Evolutionary conservation across 176 grass and related monocot genomes (phyloP).

Genomic region (Oryza nivara): DNA sequence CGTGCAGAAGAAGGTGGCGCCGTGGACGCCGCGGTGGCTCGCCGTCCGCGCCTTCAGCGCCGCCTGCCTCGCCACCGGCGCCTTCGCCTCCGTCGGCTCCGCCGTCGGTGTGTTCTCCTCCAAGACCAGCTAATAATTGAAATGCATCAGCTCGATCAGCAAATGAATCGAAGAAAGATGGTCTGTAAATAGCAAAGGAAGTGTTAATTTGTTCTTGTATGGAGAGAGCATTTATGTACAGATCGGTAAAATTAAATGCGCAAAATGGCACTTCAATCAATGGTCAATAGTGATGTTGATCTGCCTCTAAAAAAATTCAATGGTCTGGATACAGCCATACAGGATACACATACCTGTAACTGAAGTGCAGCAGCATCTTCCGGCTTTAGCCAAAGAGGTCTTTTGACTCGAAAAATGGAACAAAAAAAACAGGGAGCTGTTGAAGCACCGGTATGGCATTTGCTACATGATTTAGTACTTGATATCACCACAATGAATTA

Average conservation of each 20-base stretch:
- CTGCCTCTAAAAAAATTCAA: too few species aligned
- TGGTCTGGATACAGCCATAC: not conserved
- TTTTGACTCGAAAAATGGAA: not conserved
- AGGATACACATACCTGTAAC: not conserved
- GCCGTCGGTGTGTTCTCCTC: slow-evolving; percentile 60
- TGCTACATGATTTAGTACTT: not conserved
- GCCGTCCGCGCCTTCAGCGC: slow-evolving; percentile 52
- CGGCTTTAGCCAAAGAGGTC: not conserved
- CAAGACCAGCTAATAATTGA: slow-evolving; percentile 19
- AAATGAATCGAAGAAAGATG: not conserved
- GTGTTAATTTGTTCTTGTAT: not conserved
- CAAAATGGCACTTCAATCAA: not conserved
- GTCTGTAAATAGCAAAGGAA: not conserved
- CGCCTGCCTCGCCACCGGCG: slow-evolving; percentile 49
- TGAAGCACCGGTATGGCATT: not conserved
- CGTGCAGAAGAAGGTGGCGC: slow-evolving; percentile 50
- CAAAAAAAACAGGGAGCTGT: not conserved
- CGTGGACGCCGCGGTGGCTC: slow-evolving; percentile 62
- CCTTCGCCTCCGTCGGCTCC: slow-evolving; percentile 68
- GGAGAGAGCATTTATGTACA: not conserved
- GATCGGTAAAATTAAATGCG: not conserved
- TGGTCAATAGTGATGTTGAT: too few species aligned
- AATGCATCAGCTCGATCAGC: not conserved
- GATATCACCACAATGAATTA: slow-evolving; percentile 10
- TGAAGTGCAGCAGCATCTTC: slow-evolving; percentile 22